Base-by-base conservation (phyloP, 31 red algal genomes). In the Odonthalia washingtoniensis region DNA sequence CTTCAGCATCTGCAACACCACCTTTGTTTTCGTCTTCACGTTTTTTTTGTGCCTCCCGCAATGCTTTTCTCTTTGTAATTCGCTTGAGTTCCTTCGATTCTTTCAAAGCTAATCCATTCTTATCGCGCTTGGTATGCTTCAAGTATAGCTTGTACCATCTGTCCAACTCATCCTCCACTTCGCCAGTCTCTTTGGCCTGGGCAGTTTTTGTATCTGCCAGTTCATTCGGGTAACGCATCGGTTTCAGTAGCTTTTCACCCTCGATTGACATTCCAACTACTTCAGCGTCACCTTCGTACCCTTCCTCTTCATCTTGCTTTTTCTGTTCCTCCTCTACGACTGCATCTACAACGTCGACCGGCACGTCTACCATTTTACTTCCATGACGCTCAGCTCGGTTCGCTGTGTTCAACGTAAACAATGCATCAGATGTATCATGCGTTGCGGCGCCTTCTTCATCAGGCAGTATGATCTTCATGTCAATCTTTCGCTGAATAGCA, bases 391-490 rank as follows among this genome's bases (percentile, higher is more conserved):
- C 2, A 21, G 85, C 84, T 38, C 79, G 76, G 41, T 74, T 83
- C 62, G 95, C 95, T 28, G 83, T 78, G 3, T 53, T 74, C 34
- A 97, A 60, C 14, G 84, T 60, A 46, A 97, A 97, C 5, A 93
- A 62, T 2, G 87, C 86, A 18, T 87, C 88, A 33, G 74, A 70
- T 14, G 44, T 45, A 6, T 82, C 66, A 30, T 83, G 43, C 46
- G 70, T 70, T 42, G 65, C 45, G 30, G 49, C 81, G 65, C 41
- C 65, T 31, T 73, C 83, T 57, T 86, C 78, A 52, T 91, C 86
- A 35, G 95, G 90, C 42, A 97, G 44, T 53, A 93, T 81, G 34
- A 97, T 93, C 61, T 97, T 97, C 89, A 97, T 89, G 63, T 97
- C 95, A 43, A 97, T 93, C 40, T 89, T 89, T 45, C 86, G 42